A percentile compares a stretch with the other conserved stretches of the same genome.
Evolutionary conservation across 306 rosid species (phyloP).

Genomic region (Leucaena leucocephala): DNA sequence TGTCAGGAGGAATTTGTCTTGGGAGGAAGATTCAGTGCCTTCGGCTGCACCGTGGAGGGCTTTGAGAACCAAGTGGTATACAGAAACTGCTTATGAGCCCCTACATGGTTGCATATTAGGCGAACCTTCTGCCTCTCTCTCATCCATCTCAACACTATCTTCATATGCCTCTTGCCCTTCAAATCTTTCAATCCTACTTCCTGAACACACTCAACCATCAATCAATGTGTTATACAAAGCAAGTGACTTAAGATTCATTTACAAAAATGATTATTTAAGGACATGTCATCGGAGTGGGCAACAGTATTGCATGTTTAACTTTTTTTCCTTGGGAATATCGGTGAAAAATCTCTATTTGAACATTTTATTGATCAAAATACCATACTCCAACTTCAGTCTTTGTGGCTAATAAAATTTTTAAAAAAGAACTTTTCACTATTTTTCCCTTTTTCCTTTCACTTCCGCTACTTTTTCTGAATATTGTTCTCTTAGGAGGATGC

Average conservation of each 20-base stretch:
- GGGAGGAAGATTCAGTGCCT: slow-evolving; percentile 39
- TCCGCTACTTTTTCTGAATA: not conserved
- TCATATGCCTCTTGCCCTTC: slow-evolving; percentile 88
- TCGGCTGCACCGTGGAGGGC: slow-evolving; percentile 40
- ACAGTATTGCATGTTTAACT: too few relatives aligned
- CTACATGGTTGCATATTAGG: slow-evolving; percentile 77
- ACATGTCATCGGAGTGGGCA: too few relatives aligned
- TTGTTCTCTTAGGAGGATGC: not conserved
- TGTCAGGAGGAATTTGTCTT: slow-evolving; percentile 42
- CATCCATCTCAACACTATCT: slow-evolving; percentile 89
- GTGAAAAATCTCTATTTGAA: too few relatives aligned
- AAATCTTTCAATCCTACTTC: slow-evolving; percentile 82
- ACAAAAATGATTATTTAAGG: not conserved
- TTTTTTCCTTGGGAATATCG: too few relatives aligned
- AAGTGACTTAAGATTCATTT: not conserved
- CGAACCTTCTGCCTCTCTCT: slow-evolving; percentile 88
- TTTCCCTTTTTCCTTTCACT: not conserved
- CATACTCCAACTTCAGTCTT: too few relatives aligned
- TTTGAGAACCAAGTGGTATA: slow-evolving; percentile 86
- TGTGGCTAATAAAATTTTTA: too few relatives aligned
- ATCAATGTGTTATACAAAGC: not conserved
- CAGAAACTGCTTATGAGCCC: slow-evolving; percentile 81
- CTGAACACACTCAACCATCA: slow-evolving; percentile 37
- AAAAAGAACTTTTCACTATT: too few relatives aligned
- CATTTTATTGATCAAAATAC: too few relatives aligned